Conservation (phyloP, 2,329 filamentous ascomycete species). For the Sphaceloma murrayae region DNA sequence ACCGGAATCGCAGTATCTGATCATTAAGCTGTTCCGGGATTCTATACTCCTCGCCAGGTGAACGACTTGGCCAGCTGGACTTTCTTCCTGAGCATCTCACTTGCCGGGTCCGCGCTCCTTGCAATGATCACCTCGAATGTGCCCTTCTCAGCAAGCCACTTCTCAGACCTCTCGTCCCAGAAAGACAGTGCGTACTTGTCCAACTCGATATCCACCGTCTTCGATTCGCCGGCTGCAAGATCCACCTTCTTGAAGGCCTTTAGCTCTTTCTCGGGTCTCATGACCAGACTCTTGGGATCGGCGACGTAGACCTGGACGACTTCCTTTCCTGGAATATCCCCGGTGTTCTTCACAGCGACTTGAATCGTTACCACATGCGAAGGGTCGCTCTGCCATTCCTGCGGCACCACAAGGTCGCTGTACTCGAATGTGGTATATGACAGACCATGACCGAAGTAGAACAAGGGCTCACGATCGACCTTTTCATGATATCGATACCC, state of each 20-base stretch:
- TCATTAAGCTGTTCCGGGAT: too few species aligned
- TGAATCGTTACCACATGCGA: conserved; percentile 36
- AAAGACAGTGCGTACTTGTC: conserved; percentile 59
- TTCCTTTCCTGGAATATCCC: conserved; percentile 49
- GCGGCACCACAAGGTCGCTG: conserved; percentile 44
- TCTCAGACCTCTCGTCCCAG: conserved; percentile 57
- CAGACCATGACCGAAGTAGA: conserved; percentile 69
- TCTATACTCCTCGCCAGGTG: too few species aligned
- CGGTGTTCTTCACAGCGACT: conserved; percentile 48
- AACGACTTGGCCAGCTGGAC: neutral
- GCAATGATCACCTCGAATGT: conserved; percentile 54
- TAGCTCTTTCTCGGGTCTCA: conserved; percentile 59
- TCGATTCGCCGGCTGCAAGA: conserved; percentile 48
- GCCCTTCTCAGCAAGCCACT: conserved; percentile 59
- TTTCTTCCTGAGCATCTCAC: conserved; percentile 33
- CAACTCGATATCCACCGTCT: conserved; percentile 47
- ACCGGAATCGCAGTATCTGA: too few species aligned
- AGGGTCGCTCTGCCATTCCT: conserved; percentile 34
- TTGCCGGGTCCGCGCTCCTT: conserved; percentile 37
- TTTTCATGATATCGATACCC: conserved; percentile 66
- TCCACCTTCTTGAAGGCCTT: conserved; percentile 59
- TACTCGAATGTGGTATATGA: conserved; percentile 67
- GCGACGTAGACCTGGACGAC: conserved; percentile 59
- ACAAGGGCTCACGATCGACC: conserved; percentile 49
- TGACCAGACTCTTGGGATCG: conserved; percentile 54